phyloP scores from a whole-genome alignment of 2,329 filamentous ascomycete species.

The Herpotrichia juniperi region DNA sequence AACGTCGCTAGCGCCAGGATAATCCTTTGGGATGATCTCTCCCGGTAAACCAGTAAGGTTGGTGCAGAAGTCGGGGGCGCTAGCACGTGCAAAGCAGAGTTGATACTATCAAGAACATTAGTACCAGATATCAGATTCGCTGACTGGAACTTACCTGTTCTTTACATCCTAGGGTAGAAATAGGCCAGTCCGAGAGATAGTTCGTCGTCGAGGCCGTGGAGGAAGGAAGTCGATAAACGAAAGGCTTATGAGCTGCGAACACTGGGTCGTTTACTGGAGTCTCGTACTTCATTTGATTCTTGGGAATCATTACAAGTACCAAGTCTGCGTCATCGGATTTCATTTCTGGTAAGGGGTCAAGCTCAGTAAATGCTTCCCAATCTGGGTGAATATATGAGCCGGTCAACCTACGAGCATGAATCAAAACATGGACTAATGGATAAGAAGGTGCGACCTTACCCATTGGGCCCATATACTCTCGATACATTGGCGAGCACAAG shows the following conservation, averaged over 20 bases:
- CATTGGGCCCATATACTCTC: neutral
- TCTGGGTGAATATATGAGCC: neutral
- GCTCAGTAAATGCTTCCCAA: neutral
- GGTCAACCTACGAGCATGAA: neutral
- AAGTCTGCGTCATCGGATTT: slow-evolving; percentile 7
- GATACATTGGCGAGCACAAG: neutral
- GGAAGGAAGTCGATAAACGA: neutral
- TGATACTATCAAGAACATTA: slow-evolving; percentile 7
- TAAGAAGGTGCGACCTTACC: neutral
- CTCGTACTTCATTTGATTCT: slow-evolving; percentile 3
- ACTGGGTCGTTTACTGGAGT: slow-evolving; percentile 10
- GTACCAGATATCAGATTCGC: neutral
- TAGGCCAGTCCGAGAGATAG: slow-evolving; percentile 1
- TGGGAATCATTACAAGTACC: slow-evolving; percentile 1
- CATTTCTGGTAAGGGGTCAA: slow-evolving; percentile 8
- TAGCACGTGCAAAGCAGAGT: slow-evolving; percentile 5
- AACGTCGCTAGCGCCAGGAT: slow-evolving; percentile 6
- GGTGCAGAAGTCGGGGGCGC: slow-evolving; percentile 2
- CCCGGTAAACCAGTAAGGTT: slow-evolving; percentile 5
- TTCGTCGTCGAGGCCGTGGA: neutral
- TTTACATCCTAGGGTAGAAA: slow-evolving; percentile 7
- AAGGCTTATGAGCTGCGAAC: slow-evolving; percentile 11
- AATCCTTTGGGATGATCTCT: neutral
- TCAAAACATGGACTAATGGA: neutral
- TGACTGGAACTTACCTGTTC: slow-evolving; percentile 3